Evolutionary conservation across 225 moss, liverwort and hornwort genomes (phyloP), one percentile per base, ranked within the genome.

Genomic region (Polytrichum formosum): DNA sequence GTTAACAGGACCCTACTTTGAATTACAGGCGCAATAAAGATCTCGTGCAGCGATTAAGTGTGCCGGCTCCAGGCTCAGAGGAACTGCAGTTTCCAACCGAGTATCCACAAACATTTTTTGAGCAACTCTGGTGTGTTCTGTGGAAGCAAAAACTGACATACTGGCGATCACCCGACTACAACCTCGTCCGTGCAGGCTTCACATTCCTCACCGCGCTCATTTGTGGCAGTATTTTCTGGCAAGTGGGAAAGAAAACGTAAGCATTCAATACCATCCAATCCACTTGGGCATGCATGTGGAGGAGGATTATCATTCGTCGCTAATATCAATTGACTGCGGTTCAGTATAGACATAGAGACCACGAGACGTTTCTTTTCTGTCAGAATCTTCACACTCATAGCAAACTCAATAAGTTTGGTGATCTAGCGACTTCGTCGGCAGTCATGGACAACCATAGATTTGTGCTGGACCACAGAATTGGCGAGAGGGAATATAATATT

Each of bases 91-190:
- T 86, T 22, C 75, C 80, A 20, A 80, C 77, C 1, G 66, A 87
- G 22, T 87, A 76, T 66, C 74, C 86, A 46, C 77, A 80, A 13
- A 70, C 23, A 27, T 26, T 13, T 35, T 21, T 77, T 5, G 63
- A 78, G 68, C 80, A 80, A 53, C 66, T 86, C 21, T 63, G 0
- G 65, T 75, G 70, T 62, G 68, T 75, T 28, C 18, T 16, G 2
- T 86, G 86, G 86, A 86, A 86, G 75, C 86, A 83, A 35, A 75
- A 77, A 6, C 6, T 78, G 55, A 86, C 86, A 6, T 79, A 78
- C 19, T 86, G 86, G 86, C 80, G 86, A 2, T 82, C 82, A 53
- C 86, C 86, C 8, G 78, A 80, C 68, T 86, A 86, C 54, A 86
- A 86, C 67, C 82, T 86, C 20, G 86, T 86, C 28, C 86, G 86